phyloP scores from a whole-genome alignment of 129 eudicot species.

The Arctium lappa region DNA sequence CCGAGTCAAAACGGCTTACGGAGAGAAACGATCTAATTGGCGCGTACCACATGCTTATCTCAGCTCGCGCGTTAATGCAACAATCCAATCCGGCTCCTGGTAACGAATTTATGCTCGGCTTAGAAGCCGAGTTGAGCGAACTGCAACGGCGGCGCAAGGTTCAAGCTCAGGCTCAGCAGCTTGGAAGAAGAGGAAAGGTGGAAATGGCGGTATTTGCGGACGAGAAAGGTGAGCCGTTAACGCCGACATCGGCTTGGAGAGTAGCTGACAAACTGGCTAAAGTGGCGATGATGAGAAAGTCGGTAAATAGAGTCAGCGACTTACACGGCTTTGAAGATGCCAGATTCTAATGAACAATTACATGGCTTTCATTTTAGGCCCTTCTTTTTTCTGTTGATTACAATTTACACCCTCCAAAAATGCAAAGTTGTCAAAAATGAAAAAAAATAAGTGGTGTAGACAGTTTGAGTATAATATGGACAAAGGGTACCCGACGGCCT shows the following conservation, averaged over 20 bases:
- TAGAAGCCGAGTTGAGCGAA: conserved; percentile 66
- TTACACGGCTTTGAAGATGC: conserved; percentile 99
- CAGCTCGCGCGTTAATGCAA: conserved; percentile 61
- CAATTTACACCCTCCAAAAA: conserved; percentile 11
- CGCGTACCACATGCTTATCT: conserved; percentile 71
- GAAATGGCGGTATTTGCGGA: conserved; percentile 31
- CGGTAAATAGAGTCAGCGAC: conserved; percentile 88
- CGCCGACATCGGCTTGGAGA: conserved; percentile 99
- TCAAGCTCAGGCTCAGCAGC: conserved; percentile 25
- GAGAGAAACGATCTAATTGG: conserved; percentile 60
- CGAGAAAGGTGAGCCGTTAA: conserved; percentile 88
- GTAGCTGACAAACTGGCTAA: conserved; percentile 96
- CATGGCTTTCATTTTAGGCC: neutral
- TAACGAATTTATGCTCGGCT: conserved; percentile 39
- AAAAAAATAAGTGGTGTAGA: conserved; percentile 27
- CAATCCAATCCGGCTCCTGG: conserved; percentile 42
- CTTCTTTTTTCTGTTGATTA: conserved; percentile 2
- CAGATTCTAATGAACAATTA: conserved; percentile 54
- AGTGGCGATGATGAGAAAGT: conserved; percentile 89
- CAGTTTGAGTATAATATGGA: conserved; percentile 27
- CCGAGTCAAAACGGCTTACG: conserved; percentile 57
- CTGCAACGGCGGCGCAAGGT: conserved; percentile 41
- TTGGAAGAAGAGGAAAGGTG: conserved; percentile 18
- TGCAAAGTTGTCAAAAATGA: neutral
- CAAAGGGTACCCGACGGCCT: conserved; percentile 59